phyloP scores from a whole-genome alignment of 2,329 filamentous ascomycete species.

The Colletotrichum sp. region DNA sequence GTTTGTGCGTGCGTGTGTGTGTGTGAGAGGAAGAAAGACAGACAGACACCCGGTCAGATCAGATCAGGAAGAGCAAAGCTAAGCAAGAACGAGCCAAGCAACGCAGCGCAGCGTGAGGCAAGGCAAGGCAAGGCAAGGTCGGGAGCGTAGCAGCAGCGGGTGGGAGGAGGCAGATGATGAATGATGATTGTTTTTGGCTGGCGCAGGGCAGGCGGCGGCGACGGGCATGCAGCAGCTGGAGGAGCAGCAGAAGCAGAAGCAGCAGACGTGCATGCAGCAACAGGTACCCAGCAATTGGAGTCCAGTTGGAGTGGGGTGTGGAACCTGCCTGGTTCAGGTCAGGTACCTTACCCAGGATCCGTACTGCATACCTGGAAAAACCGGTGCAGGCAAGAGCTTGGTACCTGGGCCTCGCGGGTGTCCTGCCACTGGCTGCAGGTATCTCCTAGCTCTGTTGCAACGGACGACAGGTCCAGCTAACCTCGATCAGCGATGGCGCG shows the following conservation, averaged over 20 bases:
- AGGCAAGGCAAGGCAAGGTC: background rate
- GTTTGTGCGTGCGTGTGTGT: background rate
- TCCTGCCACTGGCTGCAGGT: background rate
- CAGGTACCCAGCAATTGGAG: background rate
- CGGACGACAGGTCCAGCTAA: background rate
- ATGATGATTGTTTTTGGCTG: constrained; percentile 10
- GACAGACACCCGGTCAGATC: background rate
- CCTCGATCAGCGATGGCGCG: background rate
- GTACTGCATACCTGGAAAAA: background rate
- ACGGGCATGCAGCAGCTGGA: background rate
- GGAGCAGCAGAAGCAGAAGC: background rate
- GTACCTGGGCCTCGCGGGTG: background rate
- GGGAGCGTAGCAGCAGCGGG: background rate
- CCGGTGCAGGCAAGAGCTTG: background rate
- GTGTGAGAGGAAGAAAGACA: background rate
- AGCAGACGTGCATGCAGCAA: background rate
- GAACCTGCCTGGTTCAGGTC: background rate
- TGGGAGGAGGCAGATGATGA: background rate
- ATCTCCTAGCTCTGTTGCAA: background rate
- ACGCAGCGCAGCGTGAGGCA: background rate
- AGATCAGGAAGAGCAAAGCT: background rate
- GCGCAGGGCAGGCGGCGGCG: background rate
- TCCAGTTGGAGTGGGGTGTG: background rate
- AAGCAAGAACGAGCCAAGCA: background rate
- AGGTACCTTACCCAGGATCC: background rate